Percentiles rank a stretch among this genome's conserved stretches.
phyloP scores from a whole-genome alignment of 129 eudicot species.

The Chrysanthemum lavandulifolium region DNA sequence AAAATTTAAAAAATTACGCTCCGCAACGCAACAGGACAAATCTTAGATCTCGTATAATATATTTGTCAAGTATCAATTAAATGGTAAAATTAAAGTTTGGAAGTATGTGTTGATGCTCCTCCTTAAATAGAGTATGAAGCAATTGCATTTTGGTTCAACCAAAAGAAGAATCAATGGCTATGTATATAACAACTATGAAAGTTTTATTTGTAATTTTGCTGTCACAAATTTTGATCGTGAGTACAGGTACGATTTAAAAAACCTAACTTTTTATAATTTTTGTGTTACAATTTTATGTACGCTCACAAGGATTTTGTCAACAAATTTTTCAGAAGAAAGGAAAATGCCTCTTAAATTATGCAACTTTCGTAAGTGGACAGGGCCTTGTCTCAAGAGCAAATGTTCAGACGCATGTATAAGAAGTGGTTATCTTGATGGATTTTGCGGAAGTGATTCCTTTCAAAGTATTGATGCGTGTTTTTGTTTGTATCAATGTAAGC shows the following conservation, averaged over 20 bases:
- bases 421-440: conserved; percentile 18
- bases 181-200: neutral
- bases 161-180: neutral
- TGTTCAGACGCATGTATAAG: conserved; percentile 26
- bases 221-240: neutral
- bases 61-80: neutral
- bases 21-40: too few species aligned
- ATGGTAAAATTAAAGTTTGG: neutral
- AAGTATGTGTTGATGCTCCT: neutral
- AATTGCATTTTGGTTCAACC: neutral
- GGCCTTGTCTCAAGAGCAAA: conserved; percentile 21
- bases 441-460: neutral
- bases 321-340: neutral
- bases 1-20: too few species aligned
- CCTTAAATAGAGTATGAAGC: neutral
- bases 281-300: neutral
- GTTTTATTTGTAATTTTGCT: conserved; percentile 1
- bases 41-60: too few species aligned
- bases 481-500: conserved; percentile 9
- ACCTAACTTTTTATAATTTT: neutral
- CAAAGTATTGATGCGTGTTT: neutral
- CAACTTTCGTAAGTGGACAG: neutral
- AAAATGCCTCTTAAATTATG: neutral
- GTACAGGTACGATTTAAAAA: neutral
- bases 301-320: neutral